Evolutionary conservation across 1,139 yeast species (phyloP).

Genomic region (Candida tunisiensis): DNA sequence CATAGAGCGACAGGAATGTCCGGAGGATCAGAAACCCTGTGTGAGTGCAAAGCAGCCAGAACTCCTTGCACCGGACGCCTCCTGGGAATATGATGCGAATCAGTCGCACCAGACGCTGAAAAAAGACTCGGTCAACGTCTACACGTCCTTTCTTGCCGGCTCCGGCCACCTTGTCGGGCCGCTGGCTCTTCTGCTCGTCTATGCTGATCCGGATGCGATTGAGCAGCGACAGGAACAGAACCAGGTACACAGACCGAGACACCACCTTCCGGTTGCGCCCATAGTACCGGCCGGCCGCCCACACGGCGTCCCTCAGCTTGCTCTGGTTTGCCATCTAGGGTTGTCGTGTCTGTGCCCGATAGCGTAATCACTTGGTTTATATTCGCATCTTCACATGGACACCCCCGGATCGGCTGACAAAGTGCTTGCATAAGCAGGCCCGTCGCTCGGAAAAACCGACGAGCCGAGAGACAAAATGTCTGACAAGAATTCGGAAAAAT

Average conservation of each 20-base stretch:
- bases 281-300: constrained; percentile 5
- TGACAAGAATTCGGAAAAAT: too few species aligned
- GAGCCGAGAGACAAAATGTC: too few species aligned
- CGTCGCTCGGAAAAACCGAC: background rate
- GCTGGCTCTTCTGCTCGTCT: constrained; percentile 6
- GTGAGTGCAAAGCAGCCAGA: constrained; percentile 34
- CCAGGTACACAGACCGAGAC: constrained; percentile 12
- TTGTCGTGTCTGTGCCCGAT: background rate
- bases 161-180: constrained; percentile 1
- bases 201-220: constrained; percentile 9
- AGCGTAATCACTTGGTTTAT: background rate
- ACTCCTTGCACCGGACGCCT: constrained; percentile 17
- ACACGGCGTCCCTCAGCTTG: constrained; percentile 1
- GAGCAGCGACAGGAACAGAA: constrained; percentile 9
- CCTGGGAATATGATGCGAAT: constrained; percentile 21
- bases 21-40: constrained; percentile 44
- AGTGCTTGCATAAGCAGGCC: background rate
- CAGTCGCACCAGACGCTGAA: constrained; percentile 13
- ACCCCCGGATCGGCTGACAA: background rate
- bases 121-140: constrained; percentile 18
- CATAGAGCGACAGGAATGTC: constrained; percentile 63
- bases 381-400: background rate
- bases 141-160: constrained; percentile 6
- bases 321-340: background rate
- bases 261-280: constrained; percentile 11